Evolutionary conservation across 108 stramenopile species (phyloP), one percentile per base, ranked within the genome.

Genomic region (Discostella pseudostelligera): DNA sequence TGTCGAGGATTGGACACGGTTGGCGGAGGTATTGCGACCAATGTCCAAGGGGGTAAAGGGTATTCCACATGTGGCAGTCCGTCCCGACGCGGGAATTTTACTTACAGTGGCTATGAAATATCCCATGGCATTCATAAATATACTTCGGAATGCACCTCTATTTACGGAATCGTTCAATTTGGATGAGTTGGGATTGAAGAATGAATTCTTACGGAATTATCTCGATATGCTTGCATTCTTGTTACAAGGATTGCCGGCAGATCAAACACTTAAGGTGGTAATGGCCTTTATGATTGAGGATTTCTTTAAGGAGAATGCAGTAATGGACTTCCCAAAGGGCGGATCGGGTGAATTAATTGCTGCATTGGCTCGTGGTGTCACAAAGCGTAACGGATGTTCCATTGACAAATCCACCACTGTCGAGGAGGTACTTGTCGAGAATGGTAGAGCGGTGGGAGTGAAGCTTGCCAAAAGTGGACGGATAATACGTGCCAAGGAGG

Each of bases 211-310:
- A 64, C 81, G 76, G 61, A 95, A 97, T 58, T 97, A 92, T 83
- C 70, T 96, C 0, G 93, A 96, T 64, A 86, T 91, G 82, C 72
- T 95, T 9, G 91, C 92, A 24, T 97, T 97, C 58, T 56, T 95
- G 16, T 69, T 97, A 43, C 94, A 94, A 50, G 96, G 96, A 46
- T 69, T 95, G 14, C 91, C 94, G 0, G 92, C 96, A 10, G 76
- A 81, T 16, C 85, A 85, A 6, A 95, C 96, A 16, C 85, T 94
- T 66, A 92, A 89, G 67, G 93, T 95, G 0, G 93, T 95, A 8
- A 97, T 90, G 84, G 84, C 85, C 10, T 96, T 94, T 80, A 97
- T 97, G 96, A 64, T 97, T 11, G 89, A 87, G 35, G 96, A 97
- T 59, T 91, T 92, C 75, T 94, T 93, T 75, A 75, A 82, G 22